These are phyloP conservation scores for Ophiosphaerella narmari DNA, from an alignment of 2,329 filamentous ascomycete genomes.

Conservation along the genomic window DNA sequence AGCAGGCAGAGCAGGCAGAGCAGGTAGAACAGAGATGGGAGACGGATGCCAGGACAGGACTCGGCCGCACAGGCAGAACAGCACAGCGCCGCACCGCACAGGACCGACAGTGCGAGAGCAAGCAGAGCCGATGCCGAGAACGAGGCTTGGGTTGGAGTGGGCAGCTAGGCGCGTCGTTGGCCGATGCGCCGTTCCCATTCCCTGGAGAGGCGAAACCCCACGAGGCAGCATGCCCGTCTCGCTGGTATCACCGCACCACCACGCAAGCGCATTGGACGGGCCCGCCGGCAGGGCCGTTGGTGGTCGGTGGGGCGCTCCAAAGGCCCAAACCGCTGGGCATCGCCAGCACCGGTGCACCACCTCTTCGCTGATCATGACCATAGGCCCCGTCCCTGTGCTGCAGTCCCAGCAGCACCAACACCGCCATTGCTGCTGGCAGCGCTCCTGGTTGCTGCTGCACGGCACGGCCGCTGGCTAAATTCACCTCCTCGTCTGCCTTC, in stretches of 20 bases:
- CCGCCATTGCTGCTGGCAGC: too few species aligned
- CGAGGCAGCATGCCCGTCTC: neutral
- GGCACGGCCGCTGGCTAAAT: conserved; percentile 6
- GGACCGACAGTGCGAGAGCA: neutral
- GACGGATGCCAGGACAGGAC: too few species aligned
- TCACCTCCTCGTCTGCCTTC: conserved; percentile 15
- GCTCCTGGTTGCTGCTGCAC: too few species aligned
- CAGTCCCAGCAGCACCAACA: neutral
- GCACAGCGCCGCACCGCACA: too few species aligned
- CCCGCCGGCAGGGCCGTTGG: too few species aligned
- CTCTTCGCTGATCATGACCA: neutral
- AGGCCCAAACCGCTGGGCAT: neutral
- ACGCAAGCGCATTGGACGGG: too few species aligned
- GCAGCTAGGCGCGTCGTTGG: conserved; percentile 4
- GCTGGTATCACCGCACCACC: too few species aligned
- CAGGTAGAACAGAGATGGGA: neutral
- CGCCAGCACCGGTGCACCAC: neutral
- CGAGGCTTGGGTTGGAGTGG: conserved; percentile 13
- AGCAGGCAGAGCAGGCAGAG: too few species aligned
- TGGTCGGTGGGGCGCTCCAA: neutral
- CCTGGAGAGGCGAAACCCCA: conserved; percentile 4
- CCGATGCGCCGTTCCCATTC: conserved; percentile 4
- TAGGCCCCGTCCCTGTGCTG: too few species aligned
- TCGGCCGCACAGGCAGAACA: too few species aligned
- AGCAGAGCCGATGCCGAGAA: conserved; percentile 15